Conservation (phyloP, 192 early-diverging fungal species). For the Rhizophagus clarus region DNA sequence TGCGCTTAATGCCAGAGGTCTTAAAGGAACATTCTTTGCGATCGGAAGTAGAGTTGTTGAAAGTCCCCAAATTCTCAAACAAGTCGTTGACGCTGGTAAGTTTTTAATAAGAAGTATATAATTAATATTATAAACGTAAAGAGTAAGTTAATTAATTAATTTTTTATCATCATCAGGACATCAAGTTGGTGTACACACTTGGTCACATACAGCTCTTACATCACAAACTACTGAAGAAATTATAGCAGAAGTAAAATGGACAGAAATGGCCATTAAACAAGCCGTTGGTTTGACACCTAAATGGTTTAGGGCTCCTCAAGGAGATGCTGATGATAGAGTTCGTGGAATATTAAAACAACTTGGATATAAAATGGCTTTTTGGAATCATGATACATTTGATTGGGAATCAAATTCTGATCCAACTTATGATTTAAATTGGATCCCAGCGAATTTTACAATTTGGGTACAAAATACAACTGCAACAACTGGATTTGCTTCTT, state of each 20-base stretch:
- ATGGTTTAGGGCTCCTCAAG: slow-evolving; percentile 58
- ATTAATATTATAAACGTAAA: neutral
- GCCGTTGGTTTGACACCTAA: slow-evolving; percentile 49
- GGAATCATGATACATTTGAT: slow-evolving; percentile 35
- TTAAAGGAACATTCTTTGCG: slow-evolving; percentile 51
- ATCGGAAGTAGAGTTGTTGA: slow-evolving; percentile 46
- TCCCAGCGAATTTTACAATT: neutral
- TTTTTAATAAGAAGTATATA: neutral
- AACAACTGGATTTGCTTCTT: slow-evolving; percentile 38
- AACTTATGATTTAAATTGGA: slow-evolving; percentile 1
- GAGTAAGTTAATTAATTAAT: neutral
- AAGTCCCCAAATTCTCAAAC: slow-evolving; percentile 41
- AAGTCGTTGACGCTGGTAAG: slow-evolving; percentile 34
- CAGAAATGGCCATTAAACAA: slow-evolving; percentile 51
- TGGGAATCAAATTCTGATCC: neutral
- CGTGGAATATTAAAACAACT: slow-evolving; percentile 60
- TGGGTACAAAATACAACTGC: slow-evolving; percentile 31
- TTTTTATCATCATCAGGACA: slow-evolving; percentile 4
- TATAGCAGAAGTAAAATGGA: slow-evolving; percentile 64
- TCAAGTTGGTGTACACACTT: slow-evolving; percentile 61
- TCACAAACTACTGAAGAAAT: slow-evolving; percentile 62
- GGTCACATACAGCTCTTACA: slow-evolving; percentile 61
- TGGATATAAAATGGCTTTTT: slow-evolving; percentile 47
- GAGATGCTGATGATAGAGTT: slow-evolving; percentile 74
- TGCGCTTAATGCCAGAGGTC: slow-evolving; percentile 38